These are phyloP conservation scores for Papiliotrema fonsecae DNA, from an alignment of 1,284 basidiomycete species.

Conservation along the genomic window DNA sequence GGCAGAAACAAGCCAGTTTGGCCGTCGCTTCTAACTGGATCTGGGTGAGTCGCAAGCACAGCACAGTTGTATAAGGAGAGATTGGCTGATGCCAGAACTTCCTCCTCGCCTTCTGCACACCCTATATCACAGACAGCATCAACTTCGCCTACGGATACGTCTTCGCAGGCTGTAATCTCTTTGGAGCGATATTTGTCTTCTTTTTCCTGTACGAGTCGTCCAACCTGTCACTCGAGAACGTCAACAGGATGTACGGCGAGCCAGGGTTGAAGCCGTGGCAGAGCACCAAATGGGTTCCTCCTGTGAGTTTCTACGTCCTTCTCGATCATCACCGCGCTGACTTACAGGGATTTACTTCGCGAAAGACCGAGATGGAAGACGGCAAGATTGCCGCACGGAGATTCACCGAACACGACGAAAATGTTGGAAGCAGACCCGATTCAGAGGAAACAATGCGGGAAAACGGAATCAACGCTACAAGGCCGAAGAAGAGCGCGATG, in stretches of 20 bases:
- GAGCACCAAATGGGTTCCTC: slow-evolving; percentile 13
- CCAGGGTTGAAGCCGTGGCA: slow-evolving; percentile 16
- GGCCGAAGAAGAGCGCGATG: not conserved
- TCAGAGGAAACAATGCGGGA: slow-evolving; percentile 8
- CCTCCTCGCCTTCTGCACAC: slow-evolving; percentile 62
- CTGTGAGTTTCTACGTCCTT: slow-evolving; percentile 4
- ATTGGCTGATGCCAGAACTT: slow-evolving; percentile 54
- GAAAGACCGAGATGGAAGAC: slow-evolving; percentile 8
- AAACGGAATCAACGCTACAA: not conserved
- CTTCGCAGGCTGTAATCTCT: slow-evolving; percentile 55
- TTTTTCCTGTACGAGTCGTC: slow-evolving; percentile 73
- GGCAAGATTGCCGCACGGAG: slow-evolving; percentile 2
- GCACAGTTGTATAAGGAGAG: not conserved
- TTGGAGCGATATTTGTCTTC: slow-evolving; percentile 55
- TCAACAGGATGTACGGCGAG: slow-evolving; percentile 51
- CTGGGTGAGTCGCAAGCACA: slow-evolving; percentile 43
- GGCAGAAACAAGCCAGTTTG: slow-evolving; percentile 66
- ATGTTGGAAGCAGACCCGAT: not conserved
- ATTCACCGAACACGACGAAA: slow-evolving; percentile 4
- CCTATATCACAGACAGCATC: slow-evolving; percentile 54
- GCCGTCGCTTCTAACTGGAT: slow-evolving; percentile 65
- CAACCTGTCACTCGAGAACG: slow-evolving; percentile 63
- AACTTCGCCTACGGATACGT: slow-evolving; percentile 59
- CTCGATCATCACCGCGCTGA: not conserved
- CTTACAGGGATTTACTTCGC: slow-evolving; percentile 4